Percentiles rank a stretch among this genome's conserved stretches.
Conservation (phyloP, 176 grass and related monocot species). For the Lolium perenne region DNA sequence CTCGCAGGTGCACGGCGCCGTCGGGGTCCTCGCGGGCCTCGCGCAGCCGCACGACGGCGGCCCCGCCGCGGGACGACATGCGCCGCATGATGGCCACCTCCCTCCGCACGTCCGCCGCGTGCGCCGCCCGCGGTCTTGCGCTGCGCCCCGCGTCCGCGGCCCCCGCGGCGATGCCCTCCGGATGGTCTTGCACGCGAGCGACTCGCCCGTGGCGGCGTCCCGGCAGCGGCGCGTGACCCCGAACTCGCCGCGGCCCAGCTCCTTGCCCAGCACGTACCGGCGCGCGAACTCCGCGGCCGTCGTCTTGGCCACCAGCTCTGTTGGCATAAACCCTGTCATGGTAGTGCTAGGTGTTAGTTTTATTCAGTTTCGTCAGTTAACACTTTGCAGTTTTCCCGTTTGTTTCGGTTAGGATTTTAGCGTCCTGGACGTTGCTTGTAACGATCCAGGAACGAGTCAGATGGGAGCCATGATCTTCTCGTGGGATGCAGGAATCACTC, state of each 20-base stretch:
- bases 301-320: conserved; percentile 21
- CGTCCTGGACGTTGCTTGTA: too few species aligned
- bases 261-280: conserved; percentile 56
- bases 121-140: background rate
- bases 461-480: too few species aligned
- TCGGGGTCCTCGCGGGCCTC: conserved; percentile 62
- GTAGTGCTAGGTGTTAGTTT: too few species aligned
- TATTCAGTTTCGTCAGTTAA: too few species aligned
- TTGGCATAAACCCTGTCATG: too few species aligned
- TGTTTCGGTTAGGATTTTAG: too few species aligned
- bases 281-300: conserved; percentile 46
- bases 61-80: conserved; percentile 51
- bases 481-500: too few species aligned
- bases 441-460: too few species aligned
- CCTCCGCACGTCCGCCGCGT: conserved; percentile 46
- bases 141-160: background rate
- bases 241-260: conserved; percentile 85
- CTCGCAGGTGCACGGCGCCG: conserved; percentile 76
- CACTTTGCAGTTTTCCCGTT: too few species aligned
- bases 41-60: conserved; percentile 46
- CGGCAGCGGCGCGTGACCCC: conserved; percentile 66
- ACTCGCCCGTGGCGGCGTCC: conserved; percentile 54
- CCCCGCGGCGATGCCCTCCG: conserved; percentile 39
- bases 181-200: conserved; percentile 74
- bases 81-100: conserved; percentile 69